Evolutionary conservation across 108 stramenopile species (phyloP).

Genomic region (Parietichytrium sp.): DNA sequence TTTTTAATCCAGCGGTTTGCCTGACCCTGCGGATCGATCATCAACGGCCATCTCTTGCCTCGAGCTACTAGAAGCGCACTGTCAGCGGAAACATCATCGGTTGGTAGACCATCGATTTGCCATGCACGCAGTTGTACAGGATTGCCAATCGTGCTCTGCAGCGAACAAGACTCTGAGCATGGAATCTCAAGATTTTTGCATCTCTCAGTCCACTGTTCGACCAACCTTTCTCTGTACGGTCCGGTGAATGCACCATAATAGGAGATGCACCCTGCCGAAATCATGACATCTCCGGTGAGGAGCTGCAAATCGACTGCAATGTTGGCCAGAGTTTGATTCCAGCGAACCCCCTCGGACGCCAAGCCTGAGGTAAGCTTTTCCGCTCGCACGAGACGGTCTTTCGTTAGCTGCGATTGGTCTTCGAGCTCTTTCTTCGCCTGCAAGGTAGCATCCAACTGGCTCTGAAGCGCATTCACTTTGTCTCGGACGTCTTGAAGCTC

Average conservation of each 20-base stretch:
- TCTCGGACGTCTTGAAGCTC: slow-evolving; percentile 58
- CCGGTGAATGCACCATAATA: slow-evolving; percentile 71
- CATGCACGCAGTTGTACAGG: slow-evolving; percentile 64
- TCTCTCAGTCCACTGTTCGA: slow-evolving; percentile 50
- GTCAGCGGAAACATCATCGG: slow-evolving; percentile 64
- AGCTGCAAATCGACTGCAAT: slow-evolving; percentile 48
- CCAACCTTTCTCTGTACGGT: slow-evolving; percentile 53
- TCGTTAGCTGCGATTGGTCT: slow-evolving; percentile 56
- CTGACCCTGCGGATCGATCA: slow-evolving; percentile 72
- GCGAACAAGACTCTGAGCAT: slow-evolving; percentile 43
- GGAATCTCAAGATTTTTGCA: slow-evolving; percentile 48
- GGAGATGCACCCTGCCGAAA: slow-evolving; percentile 59
- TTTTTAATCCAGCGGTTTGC: slow-evolving; percentile 69
- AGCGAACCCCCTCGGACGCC: slow-evolving; percentile 62
- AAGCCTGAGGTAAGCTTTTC: slow-evolving; percentile 66
- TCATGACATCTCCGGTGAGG: slow-evolving; percentile 64
- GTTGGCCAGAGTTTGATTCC: slow-evolving; percentile 51
- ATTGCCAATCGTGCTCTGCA: slow-evolving; percentile 57
- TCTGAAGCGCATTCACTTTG: slow-evolving; percentile 58
- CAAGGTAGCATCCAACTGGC: slow-evolving; percentile 55
- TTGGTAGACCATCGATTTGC: slow-evolving; percentile 62
- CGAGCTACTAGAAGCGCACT: slow-evolving; percentile 62
- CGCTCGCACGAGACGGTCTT: slow-evolving; percentile 57
- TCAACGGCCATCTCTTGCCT: slow-evolving; percentile 66
- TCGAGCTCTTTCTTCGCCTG: slow-evolving; percentile 61